Base-by-base conservation (phyloP, 768 basidiomycete species). In the Favolaschia claudopus region DNA sequence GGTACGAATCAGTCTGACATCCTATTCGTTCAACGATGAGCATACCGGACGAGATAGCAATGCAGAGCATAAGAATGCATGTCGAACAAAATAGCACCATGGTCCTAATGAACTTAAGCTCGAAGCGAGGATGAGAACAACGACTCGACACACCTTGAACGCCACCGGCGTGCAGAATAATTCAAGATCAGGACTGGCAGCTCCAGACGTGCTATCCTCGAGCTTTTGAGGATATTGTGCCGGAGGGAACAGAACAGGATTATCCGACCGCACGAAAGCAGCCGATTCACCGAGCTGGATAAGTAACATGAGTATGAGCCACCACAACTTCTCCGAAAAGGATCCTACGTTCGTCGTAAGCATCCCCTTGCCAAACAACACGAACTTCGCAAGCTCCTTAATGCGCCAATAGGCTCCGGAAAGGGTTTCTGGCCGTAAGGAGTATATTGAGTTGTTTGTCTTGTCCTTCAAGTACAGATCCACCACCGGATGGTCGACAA, bases 401-500 rank as follows among this genome's bases (percentile, higher is more conserved):
- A 78, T 10, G 20, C 80, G 42, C 38, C 73, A 76, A 44, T 70
- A 51, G 14, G 50, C 55, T n/a, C 76, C 73, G 9, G 34, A 17
- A 24, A 73, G 19, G 44, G 48, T 67, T 8, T 56, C 49, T 1
- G 77, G 76, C n/a, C 59, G 53, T 29, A 85, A 58, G 60, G 72
- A 82, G 55, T 74, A 79, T 14, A 82, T 36, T 7, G 82, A 79
- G 6, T 73, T 65, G 48, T 81, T 75, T 3, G 72, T 72, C 49
- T 80, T 87, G 60, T 88, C 85, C 61, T 79, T 79, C 70, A 83
- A 79, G 62, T 79, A 77, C 24, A 85, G 48, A 64, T 81, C 76
- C 46, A 89, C 78, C 14, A 80, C 77, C 4, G 80, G 77, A 65
- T 94, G 93, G 67, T 95, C 93, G 40, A 82, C 76, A 17, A 95